These are phyloP conservation scores for Pistacia atlantica DNA, from an alignment of 345 rosid species.

Conservation along the genomic window DNA sequence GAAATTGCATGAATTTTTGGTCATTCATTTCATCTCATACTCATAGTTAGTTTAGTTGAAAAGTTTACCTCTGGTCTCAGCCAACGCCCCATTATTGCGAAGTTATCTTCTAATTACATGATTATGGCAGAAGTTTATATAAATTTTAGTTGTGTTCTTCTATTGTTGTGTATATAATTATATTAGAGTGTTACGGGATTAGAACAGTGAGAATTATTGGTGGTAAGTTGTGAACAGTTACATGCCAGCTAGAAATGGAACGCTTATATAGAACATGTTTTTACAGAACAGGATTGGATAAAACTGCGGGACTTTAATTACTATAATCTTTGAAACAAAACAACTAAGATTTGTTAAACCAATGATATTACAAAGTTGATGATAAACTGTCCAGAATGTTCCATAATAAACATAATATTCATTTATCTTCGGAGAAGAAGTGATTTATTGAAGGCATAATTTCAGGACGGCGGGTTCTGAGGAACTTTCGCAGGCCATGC, in stretches of 20 bases:
- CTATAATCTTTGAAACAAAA: too few species aligned
- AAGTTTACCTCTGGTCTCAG: slow-evolving; percentile 65
- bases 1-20: not conserved
- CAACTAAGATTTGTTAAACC: too few species aligned
- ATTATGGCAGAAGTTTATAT: not conserved
- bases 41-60: not conserved
- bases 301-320: too few species aligned
- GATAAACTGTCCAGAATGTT: not conserved
- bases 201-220: too few species aligned
- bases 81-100: slow-evolving; percentile 64
- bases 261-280: too few species aligned
- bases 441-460: slow-evolving; percentile 75
- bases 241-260: too few species aligned
- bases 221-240: too few species aligned
- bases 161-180: not conserved
- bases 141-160: too few species aligned
- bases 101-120: not conserved
- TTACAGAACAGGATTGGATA: too few species aligned
- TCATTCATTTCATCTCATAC: too few species aligned
- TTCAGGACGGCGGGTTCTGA: slow-evolving; percentile 68
- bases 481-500: slow-evolving; percentile 68
- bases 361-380: not conserved
- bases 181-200: too few species aligned
- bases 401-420: not conserved
- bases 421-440: slow-evolving; percentile 60